phyloP scores from a whole-genome alignment of 2,329 filamentous ascomycete species.

The Talaromyces sp. region DNA sequence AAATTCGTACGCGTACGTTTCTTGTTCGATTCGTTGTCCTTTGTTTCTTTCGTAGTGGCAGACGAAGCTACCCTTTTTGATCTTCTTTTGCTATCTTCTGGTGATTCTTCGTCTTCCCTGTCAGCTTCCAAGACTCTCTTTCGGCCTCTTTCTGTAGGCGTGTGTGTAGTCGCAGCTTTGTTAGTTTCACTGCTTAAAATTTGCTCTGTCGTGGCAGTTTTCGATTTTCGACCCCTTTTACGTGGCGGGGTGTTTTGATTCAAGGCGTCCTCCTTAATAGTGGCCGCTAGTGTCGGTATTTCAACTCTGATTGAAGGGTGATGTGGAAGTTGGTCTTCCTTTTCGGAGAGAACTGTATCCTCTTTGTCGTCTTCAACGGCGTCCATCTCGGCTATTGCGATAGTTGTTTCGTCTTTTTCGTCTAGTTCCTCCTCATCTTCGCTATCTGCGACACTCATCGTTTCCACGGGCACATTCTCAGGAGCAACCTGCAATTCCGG shows the following conservation, averaged over 20 bases:
- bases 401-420: neutral
- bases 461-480: neutral
- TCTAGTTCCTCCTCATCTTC: slow-evolving; percentile 7
- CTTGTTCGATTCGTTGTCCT: neutral
- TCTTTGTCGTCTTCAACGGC: slow-evolving; percentile 7
- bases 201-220: neutral
- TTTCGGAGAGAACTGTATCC: neutral
- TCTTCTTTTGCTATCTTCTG: slow-evolving; percentile 3
- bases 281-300: slow-evolving; percentile 11
- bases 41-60: neutral
- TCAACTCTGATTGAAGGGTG: slow-evolving; percentile 15
- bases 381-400: neutral
- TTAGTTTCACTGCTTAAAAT: neutral
- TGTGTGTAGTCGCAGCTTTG: neutral
- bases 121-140: neutral
- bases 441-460: slow-evolving; percentile 10
- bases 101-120: neutral
- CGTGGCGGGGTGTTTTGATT: neutral
- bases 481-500: neutral
- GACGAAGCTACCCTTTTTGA: slow-evolving; percentile 13
- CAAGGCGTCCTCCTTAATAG: neutral
- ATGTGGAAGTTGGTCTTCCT: neutral
- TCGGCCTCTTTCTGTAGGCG: neutral
- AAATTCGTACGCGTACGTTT: neutral
- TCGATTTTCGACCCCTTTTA: slow-evolving; percentile 16